Evolutionary conservation across 768 basidiomycete genomes (phyloP).

Genomic region (Tephrocybe sp.): DNA sequence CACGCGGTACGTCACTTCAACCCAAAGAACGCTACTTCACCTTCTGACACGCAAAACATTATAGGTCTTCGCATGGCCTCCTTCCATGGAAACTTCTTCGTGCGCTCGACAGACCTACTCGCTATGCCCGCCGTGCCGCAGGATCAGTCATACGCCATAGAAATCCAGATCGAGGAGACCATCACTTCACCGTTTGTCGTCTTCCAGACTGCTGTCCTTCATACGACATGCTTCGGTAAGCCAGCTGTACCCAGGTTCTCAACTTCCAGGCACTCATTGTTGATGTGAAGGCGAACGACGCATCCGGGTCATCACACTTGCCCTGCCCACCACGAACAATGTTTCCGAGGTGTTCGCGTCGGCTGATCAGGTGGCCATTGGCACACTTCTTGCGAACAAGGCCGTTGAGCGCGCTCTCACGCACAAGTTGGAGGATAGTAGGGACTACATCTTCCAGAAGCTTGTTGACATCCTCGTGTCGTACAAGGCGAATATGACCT

Average conservation of each 20-base stretch:
- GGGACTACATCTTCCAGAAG: slow-evolving; percentile 82
- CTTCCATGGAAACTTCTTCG: slow-evolving; percentile 99
- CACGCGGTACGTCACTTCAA: slow-evolving; percentile 67
- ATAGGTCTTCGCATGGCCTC: slow-evolving; percentile 90
- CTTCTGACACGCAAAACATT: no score
- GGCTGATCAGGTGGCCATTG: slow-evolving; percentile 85
- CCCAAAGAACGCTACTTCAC: no score
- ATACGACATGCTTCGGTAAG: slow-evolving; percentile 88
- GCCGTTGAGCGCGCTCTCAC: slow-evolving; percentile 87
- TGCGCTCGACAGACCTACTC: slow-evolving; percentile 93
- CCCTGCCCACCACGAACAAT: slow-evolving; percentile 84
- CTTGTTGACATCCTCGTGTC: slow-evolving; percentile 81
- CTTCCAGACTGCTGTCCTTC: slow-evolving; percentile 91
- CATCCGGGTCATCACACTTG: slow-evolving; percentile 87
- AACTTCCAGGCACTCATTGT: background rate
- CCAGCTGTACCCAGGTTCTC: slow-evolving; percentile 1
- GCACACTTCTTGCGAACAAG: slow-evolving; percentile 85
- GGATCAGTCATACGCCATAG: slow-evolving; percentile 95
- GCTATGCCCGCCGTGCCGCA: slow-evolving; percentile 97
- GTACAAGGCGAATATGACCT: slow-evolving; percentile 96
- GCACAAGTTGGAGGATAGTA: slow-evolving; percentile 85
- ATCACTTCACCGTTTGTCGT: slow-evolving; percentile 90
- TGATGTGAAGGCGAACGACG: slow-evolving; percentile 65
- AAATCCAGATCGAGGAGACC: slow-evolving; percentile 93
- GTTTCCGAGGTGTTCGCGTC: slow-evolving; percentile 89